Evolutionary conservation across 345 rosid species (phyloP).

Genomic region (Jatropha curcas): DNA sequence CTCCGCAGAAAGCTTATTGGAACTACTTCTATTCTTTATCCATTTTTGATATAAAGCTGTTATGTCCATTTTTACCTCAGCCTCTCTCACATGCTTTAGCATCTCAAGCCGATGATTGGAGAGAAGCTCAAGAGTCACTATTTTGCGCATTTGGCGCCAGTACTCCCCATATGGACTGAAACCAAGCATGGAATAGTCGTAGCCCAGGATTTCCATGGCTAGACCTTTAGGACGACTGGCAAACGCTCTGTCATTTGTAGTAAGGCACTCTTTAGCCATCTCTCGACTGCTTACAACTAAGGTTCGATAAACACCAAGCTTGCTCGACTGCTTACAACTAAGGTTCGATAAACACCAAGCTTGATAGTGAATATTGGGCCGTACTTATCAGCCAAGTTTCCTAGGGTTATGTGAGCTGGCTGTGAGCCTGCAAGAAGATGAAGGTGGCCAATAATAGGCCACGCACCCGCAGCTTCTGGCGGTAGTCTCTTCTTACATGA

Average conservation of each 20-base stretch:
- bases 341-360: constrained; percentile 4
- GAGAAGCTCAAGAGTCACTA: constrained; percentile 19
- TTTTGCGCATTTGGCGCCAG: constrained; percentile 30
- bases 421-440: constrained; percentile 4
- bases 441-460: constrained; percentile 27
- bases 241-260: constrained; percentile 6
- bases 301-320: constrained; percentile 5
- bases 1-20: constrained; percentile 18
- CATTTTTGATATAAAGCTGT: background rate
- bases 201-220: constrained; percentile 11
- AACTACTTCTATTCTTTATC: background rate
- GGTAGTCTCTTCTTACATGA: background rate
- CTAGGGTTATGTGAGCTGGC: constrained; percentile 6
- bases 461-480: background rate
- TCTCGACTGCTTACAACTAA: constrained; percentile 6
- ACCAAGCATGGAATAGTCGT: constrained; percentile 13
- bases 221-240: constrained; percentile 6
- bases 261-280: constrained; percentile 16
- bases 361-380: constrained; percentile 20
- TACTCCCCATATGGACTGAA: constrained; percentile 4
- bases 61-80: background rate
- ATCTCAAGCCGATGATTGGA: constrained; percentile 19
- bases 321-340: constrained; percentile 4
- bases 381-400: constrained; percentile 11
- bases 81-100: constrained; percentile 15